A percentile compares a stretch with the other conserved stretches of the same genome.
Conservation (phyloP, 495 filamentous ascomycete genomes). For the Penicillium argentinense region DNA sequence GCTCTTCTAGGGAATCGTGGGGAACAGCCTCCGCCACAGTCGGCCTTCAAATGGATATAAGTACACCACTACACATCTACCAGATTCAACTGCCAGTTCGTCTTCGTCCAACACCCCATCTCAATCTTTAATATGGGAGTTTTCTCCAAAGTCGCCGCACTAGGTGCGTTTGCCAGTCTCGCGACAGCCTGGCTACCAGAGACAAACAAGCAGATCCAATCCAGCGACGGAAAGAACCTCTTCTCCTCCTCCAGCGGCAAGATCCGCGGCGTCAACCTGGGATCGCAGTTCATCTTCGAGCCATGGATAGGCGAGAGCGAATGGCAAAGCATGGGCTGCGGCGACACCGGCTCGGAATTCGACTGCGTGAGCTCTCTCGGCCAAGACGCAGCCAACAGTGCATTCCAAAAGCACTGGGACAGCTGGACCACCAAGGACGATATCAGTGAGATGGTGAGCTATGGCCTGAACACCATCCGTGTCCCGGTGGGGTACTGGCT, state of each 20-base stretch:
- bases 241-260: slow-evolving; percentile 25
- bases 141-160: slow-evolving; percentile 3
- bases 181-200: slow-evolving; percentile 33
- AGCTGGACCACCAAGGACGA: slow-evolving; percentile 58
- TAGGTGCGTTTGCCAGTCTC: slow-evolving; percentile 11
- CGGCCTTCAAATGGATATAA: neutral
- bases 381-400: slow-evolving; percentile 51
- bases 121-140: slow-evolving; percentile 1
- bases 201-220: slow-evolving; percentile 26
- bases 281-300: slow-evolving; percentile 59
- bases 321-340: slow-evolving; percentile 57
- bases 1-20: neutral
- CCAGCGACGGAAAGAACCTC: slow-evolving; percentile 26
- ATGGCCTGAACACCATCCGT: slow-evolving; percentile 61
- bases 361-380: slow-evolving; percentile 57
- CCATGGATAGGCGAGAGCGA: slow-evolving; percentile 54
- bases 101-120: too few relatives aligned
- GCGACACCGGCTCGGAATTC: slow-evolving; percentile 55
- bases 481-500: slow-evolving; percentile 68
- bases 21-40: neutral
- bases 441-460: slow-evolving; percentile 50
- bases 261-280: slow-evolving; percentile 61
- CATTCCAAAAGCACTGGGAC: slow-evolving; percentile 58
- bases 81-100: too few relatives aligned
- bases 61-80: too few relatives aligned